Base-by-base conservation (phyloP, 208 protist species). In the Tetramitus jugosus region DNA sequence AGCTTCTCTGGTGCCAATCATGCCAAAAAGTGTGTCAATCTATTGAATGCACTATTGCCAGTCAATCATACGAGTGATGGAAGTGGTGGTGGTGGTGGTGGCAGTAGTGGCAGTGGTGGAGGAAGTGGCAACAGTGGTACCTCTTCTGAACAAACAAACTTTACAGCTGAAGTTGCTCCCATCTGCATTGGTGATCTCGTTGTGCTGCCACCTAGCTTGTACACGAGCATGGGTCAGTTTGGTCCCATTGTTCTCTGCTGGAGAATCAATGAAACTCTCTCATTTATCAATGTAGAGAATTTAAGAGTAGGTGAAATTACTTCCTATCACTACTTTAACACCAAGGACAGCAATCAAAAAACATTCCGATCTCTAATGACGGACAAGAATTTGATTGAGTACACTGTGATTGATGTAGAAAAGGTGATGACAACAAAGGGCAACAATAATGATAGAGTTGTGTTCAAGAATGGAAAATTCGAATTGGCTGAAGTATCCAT, bases 161-260 rank as follows among this genome's bases (percentile, higher is more conserved):
- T 39, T 53, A 53, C 7, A 1, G 37, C 37, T 53, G 67, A 74
- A 53, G 17, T 74, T 39, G 67, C 67, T 2, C 39, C 42, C 39
- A 37, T 74, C n/a, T 74, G 42, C 39, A 37, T 17, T 39, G 39
- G 42, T 39, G 67, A 74, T 74, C 2, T 74, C 3, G 29, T 74
- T 33, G 46, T 39, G 33, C 42, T 74, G 10, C 67, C 67, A 53
- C 67, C 46, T 53, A 74, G 67, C 26, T 74, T 56, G 39, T 53
- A 56, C 23, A 53, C 7, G 4, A 39, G n/a, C 20, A 53, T 43
- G 3, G 67, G 67, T 39, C 23, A 53, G 2, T 29, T 74, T 26
- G 67, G 67, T 37, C 67, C 67, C 6, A 4, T 74, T 26, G 23
- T 74, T 53, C 17, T 74, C 37, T 45, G 39, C 53, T 74, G 37